Evolutionary conservation across 2,329 filamentous ascomycete species (phyloP).

Genomic region (Aspergillus fumigatus): DNA sequence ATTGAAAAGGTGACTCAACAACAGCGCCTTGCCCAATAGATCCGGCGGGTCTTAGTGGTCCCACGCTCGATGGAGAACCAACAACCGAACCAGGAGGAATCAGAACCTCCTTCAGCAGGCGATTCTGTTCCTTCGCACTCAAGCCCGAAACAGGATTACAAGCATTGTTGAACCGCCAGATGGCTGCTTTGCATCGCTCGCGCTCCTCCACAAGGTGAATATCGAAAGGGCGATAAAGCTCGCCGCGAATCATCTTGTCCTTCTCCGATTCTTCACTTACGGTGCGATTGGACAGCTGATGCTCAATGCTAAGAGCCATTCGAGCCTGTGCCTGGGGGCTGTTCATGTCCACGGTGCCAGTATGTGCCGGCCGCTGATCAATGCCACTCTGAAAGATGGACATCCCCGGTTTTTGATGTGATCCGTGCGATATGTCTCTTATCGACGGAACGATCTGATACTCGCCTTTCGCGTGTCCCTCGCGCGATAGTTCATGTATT

Average conservation of each 20-base stretch:
- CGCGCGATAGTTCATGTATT: constrained; percentile 37
- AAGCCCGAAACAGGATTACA: constrained; percentile 70
- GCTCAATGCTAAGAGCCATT: constrained; percentile 41
- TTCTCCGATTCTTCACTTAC: constrained; percentile 62
- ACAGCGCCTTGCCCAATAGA: constrained; percentile 68
- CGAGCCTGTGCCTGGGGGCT: constrained; percentile 42
- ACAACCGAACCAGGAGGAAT: constrained; percentile 27
- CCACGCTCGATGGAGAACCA: constrained; percentile 51
- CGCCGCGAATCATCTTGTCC: constrained; percentile 80
- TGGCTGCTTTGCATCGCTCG: constrained; percentile 74
- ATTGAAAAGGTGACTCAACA: constrained; percentile 84
- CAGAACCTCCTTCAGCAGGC: constrained; percentile 36
- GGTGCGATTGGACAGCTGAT: constrained; percentile 35
- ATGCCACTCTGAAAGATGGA: constrained; percentile 34
- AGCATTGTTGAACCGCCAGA: constrained; percentile 83
- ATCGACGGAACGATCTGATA: constrained; percentile 40
- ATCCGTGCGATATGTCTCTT: constrained; percentile 35
- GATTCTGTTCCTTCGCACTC: constrained; percentile 46
- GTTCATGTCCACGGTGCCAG: constrained; percentile 32
- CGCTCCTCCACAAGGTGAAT: constrained; percentile 75
- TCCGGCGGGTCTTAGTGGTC: constrained; percentile 51
- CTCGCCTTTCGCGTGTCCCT: constrained; percentile 34
- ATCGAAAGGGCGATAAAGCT: constrained; percentile 75
- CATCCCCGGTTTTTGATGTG: constrained; percentile 33
- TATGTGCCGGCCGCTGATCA: constrained; percentile 35